Evolutionary conservation across 768 basidiomycete species (phyloP), one percentile per base, ranked within the genome.

Genomic region (Kwoniella bestiolae): DNA sequence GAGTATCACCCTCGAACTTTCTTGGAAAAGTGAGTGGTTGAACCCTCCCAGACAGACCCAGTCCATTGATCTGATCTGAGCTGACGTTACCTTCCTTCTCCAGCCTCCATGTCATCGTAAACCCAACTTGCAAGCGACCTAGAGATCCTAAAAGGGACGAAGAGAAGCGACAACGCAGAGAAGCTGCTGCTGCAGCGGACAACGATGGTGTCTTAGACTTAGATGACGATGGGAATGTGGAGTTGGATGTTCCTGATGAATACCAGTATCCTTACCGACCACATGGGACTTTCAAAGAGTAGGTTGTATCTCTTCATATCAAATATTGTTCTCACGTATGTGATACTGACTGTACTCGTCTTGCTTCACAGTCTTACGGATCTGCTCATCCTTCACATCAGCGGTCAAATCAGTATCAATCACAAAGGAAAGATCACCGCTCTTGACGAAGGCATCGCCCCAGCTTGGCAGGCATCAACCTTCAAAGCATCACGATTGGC

Each of bases 271-370:
- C 68, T 2, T 23, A 68, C 29, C 41, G 69, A 21, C 65, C 83
- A 3, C 89, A 90, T 53, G 89, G 89, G 0, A 89, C 87, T 71
- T 90, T 88, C 87, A 90, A 91, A 73, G 90, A 90, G 73, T 71
- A 44, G 65, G 68, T 68, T 23, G 16, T 31, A 1, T 3, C 44
- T 38, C 29, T 31, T 23, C 3, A 18, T 57, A 21, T 31, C 28
- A 25, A 29, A 8, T 38, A 34, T 7, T 56, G 9, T 3, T 16
- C 7, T 23, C 44, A 8, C 3, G 23, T 9, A 25, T 18, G n/a
- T n/a, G 18, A 7, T 35, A n/a, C 35, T 53, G 41, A 52, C 29
- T 23, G 5, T 26, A 32, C 38, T 11, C 23, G 29, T 6, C 9
- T 32, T 3, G n/a, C n/a, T n/a, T n/a, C n/a, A n/a, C 62, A 74